Conservation (phyloP, 768 basidiomycete species). For the Exsudoporus frostii region DNA sequence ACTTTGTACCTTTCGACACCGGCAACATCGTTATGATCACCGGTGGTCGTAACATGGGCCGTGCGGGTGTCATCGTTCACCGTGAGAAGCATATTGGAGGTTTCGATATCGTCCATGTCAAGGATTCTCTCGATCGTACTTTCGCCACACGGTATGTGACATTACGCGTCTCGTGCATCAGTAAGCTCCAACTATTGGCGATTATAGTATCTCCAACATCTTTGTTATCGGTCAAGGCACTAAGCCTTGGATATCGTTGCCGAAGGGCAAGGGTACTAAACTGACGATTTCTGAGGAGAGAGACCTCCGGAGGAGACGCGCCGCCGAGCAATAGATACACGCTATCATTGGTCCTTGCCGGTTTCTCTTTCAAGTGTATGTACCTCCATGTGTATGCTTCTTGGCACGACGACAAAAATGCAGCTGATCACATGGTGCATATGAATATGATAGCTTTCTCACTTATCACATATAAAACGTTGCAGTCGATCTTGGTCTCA, state of each 20-base stretch:
- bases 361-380: conserved; percentile 9
- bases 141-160: conserved; percentile 90
- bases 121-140: conserved; percentile 90
- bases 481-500: neutral
- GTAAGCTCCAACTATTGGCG: neutral
- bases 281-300: conserved; percentile 97
- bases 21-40: conserved; percentile 98
- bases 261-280: conserved; percentile 97
- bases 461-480: neutral
- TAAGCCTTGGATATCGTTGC: conserved; percentile 96
- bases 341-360: conserved; percentile 2
- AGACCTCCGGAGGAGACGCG: conserved; percentile 84
- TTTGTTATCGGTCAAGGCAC: conserved; percentile 95
- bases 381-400: conserved; percentile 21
- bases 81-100: conserved; percentile 97
- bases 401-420: conserved; percentile 19
- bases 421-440: conserved; percentile 13
- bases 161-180: neutral
- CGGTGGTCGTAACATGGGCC: conserved; percentile 99
- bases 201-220: conserved; percentile 84
- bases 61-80: conserved; percentile 94
- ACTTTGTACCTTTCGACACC: conserved; percentile 94
- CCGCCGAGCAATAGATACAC: conserved; percentile 58
- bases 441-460: conserved; percentile 5
- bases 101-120: conserved; percentile 98